These are phyloP conservation scores for Aureobasidium uvarum DNA, from an alignment of 2,329 filamentous ascomycete genomes.

Conservation along the genomic window DNA sequence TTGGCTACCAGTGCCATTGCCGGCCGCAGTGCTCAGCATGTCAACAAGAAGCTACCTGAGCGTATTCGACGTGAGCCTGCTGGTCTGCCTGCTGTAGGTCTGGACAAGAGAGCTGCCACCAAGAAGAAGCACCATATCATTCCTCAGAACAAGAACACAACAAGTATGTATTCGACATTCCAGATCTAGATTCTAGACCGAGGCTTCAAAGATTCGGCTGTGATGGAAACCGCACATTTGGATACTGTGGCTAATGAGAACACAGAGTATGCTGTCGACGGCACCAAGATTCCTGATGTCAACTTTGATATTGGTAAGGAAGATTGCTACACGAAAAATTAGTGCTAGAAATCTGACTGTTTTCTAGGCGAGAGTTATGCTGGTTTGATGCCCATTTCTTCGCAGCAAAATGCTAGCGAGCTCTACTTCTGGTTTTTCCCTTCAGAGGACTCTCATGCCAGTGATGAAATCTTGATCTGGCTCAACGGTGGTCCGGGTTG, in stretches of 20 bases:
- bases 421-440: constrained; percentile 58
- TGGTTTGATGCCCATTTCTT: constrained; percentile 56
- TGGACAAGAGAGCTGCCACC: constrained; percentile 18
- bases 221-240: neutral
- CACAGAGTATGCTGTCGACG: constrained; percentile 29
- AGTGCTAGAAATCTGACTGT: neutral
- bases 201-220: neutral
- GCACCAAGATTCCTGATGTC: constrained; percentile 36
- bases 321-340: neutral
- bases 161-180: constrained; percentile 38
- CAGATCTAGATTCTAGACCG: neutral
- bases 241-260: neutral
- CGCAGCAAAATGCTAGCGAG: constrained; percentile 45
- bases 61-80: constrained; percentile 22
- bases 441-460: constrained; percentile 46
- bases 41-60: constrained; percentile 32
- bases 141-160: constrained; percentile 45
- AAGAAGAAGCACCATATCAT: constrained; percentile 37
- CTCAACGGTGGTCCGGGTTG: constrained; percentile 48
- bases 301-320: constrained; percentile 55
- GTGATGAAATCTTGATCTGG: constrained; percentile 53
- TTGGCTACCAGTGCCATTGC: constrained; percentile 15
- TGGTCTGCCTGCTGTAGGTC: neutral
- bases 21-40: constrained; percentile 32
- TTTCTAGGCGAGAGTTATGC: constrained; percentile 44